Evolutionary conservation across 768 basidiomycete genomes (phyloP), one percentile per base, ranked within the genome.

Genomic region (Phaffia australis): DNA sequence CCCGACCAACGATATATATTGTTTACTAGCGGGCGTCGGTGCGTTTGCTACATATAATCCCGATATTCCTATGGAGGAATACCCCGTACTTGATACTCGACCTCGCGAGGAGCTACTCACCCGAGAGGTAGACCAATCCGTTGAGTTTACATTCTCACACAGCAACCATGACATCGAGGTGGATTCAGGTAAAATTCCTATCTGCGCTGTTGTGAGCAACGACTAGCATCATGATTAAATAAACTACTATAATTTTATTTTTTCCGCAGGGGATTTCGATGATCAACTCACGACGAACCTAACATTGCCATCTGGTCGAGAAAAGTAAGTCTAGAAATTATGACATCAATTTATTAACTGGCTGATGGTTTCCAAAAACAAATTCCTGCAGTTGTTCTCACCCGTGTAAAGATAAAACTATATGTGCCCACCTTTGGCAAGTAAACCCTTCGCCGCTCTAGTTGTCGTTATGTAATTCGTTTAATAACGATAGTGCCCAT

Each of bases 31-130:
- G 21, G 66, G 66, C n/a, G 48, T 67, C n/a, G 50, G 54, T n/a
- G 51, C 46, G 3, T 61, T 56, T 42, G 60, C 59, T 16, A 67
- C 59, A 18, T 67, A 56, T 27, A 52, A 57, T 25, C 56, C 46
- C 25, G 60, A 64, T 25, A 35, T 62, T 16, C 35, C 42, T n/a
- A 21, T 55, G 9, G 18, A 21, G 27, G 66, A 67, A 21, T 67
- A 56, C 30, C 66, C 66, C 9, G 60, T 61, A 11, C 60, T 55
- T n/a, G 66, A 67, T 19, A 60, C 59, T 23, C 32, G 60, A 23
- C 66, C 66, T 4, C 50, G 48, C n/a, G 32, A 30, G 23, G 30
- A 23, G 11, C 42, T 15, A 3, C 11, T 11, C n/a, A 4, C 14
- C 9, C 19, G 56, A 23, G 15, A 30, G 15, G 14, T 49, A 15